A percentile compares a stretch with the other conserved stretches of the same genome.
Evolutionary conservation across 768 basidiomycete genomes (phyloP).

Genomic region (Cystobasidium tubakii): DNA sequence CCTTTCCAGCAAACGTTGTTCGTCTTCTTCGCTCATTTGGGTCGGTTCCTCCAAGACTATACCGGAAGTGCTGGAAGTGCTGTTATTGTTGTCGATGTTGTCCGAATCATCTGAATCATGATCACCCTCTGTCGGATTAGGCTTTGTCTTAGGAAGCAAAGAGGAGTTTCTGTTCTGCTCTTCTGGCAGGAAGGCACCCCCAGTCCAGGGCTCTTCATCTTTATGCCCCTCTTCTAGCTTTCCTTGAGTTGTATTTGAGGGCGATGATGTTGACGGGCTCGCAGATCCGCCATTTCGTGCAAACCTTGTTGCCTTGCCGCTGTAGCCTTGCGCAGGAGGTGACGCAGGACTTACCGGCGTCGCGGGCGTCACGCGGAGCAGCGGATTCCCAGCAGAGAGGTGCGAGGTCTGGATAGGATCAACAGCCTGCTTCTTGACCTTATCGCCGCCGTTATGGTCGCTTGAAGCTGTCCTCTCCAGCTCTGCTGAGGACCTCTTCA

Average conservation of each 20-base stretch:
- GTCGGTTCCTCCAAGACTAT: conserved; percentile 3
- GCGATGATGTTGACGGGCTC: background rate
- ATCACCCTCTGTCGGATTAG: background rate
- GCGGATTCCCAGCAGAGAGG: background rate
- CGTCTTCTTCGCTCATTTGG: conserved; percentile 11
- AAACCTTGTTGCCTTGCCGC: background rate
- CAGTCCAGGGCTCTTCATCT: background rate
- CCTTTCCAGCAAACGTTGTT: background rate
- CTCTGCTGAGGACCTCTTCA: background rate
- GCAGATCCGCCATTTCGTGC: background rate
- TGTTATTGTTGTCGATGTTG: background rate
- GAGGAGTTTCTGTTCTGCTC: conserved; percentile 1
- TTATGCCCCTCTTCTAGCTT: background rate
- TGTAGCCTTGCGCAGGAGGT: background rate
- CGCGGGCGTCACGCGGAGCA: conserved; percentile 15
- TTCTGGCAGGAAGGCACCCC: background rate
- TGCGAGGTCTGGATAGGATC: background rate
- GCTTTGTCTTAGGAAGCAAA: background rate
- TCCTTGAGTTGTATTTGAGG: background rate
- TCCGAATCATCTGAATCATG: background rate
- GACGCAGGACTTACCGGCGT: conserved; percentile 21
- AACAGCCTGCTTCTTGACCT: background rate
- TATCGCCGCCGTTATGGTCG: background rate
- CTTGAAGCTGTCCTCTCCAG: background rate
- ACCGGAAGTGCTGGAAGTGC: background rate